Evolutionary conservation across 1,139 yeast species (phyloP).

Genomic region (Pichia sp.): DNA sequence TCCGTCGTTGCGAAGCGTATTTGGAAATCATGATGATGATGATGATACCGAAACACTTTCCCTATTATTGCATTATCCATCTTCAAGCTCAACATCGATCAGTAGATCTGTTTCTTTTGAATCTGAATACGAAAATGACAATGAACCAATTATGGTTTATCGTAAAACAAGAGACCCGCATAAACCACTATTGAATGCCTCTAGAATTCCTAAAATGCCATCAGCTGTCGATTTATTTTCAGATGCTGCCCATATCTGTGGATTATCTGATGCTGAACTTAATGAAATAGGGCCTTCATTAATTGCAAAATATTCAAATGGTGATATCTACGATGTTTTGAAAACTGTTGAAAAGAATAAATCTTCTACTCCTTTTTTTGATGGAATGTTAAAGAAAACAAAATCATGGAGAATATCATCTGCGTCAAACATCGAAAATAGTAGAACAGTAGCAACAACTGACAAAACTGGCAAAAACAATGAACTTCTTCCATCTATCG

Average conservation of each 20-base stretch:
- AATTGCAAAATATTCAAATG: constrained; percentile 12
- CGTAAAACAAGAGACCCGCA: constrained; percentile 2
- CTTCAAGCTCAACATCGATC: constrained; percentile 9
- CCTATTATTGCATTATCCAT: constrained; percentile 54
- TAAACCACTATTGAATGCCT: not conserved
- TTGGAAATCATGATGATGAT: not conserved
- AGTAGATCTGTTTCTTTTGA: not conserved
- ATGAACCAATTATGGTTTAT: constrained; percentile 4
- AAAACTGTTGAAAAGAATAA: constrained; percentile 1
- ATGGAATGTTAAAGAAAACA: constrained; percentile 13
- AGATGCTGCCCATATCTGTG: constrained; percentile 15
- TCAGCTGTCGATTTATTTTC: constrained; percentile 10
- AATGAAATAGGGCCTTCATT: constrained; percentile 12
- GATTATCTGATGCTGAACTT: constrained; percentile 12
- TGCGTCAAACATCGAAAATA: not conserved
- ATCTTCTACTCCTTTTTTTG: constrained; percentile 14
- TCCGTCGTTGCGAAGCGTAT: not conserved
- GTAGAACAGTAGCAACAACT: not conserved
- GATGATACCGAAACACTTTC: constrained; percentile 62
- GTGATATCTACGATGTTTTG: constrained; percentile 10
- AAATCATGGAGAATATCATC: constrained; percentile 12
- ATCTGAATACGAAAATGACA: not conserved
- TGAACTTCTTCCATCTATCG: constrained; percentile 6
- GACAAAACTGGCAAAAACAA: not conserved
- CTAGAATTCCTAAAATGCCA: constrained; percentile 10